These are phyloP conservation scores for Fusarium sp. DNA, from an alignment of 2,329 filamentous ascomycete genomes.

Conservation along the genomic window DNA sequence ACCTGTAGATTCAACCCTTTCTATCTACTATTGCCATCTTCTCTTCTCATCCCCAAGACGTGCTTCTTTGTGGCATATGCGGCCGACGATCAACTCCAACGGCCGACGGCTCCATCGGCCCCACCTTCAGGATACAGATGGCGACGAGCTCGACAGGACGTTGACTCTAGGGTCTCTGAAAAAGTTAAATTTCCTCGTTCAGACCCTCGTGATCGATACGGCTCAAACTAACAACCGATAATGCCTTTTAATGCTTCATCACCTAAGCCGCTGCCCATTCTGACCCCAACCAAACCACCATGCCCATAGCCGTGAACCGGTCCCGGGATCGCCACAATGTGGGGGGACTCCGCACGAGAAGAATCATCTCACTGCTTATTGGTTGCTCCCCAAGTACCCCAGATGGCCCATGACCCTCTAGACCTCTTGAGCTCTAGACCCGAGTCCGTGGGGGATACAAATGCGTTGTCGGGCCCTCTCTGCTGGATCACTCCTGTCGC, in stretches of 20 bases:
- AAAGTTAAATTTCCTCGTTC: not conserved
- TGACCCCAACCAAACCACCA: not conserved
- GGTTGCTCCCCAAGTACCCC: constrained; percentile 8
- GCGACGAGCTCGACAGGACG: not conserved
- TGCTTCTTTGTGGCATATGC: not conserved
- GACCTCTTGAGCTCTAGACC: constrained; percentile 6
- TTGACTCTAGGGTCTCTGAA: not conserved
- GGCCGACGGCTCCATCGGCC: not conserved
- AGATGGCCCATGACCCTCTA: constrained; percentile 5
- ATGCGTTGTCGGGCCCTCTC: constrained; percentile 22
- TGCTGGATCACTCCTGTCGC: not conserved
- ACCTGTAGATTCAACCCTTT: not conserved
- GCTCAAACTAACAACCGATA: not conserved
- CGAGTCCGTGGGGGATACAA: constrained; percentile 26
- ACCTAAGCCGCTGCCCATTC: not conserved
- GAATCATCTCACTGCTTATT: constrained; percentile 10
- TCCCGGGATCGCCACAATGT: constrained; percentile 27
- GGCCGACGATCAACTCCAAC: not conserved
- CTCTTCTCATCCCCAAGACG: not conserved
- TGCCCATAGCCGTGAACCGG: constrained; percentile 10
- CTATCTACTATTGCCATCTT: not conserved
- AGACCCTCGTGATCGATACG: not conserved
- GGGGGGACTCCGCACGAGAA: constrained; percentile 9
- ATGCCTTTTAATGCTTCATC: not conserved
- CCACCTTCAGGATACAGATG: not conserved